Conservation (phyloP, 2,329 filamentous ascomycete genomes). For the Diplodia intermedia region DNA sequence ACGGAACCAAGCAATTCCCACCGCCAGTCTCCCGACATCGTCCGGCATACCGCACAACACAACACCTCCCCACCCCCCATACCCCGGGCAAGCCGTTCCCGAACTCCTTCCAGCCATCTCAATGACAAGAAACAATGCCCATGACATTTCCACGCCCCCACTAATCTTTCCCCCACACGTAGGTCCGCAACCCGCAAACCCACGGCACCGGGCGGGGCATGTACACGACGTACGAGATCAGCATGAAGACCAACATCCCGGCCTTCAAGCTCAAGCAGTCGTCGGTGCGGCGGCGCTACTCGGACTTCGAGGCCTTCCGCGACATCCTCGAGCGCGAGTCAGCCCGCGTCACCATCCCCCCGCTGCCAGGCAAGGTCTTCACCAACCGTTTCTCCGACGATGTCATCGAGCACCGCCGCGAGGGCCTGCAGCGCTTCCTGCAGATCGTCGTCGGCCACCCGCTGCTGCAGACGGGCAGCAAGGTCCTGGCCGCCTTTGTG, state of each 20-base stretch:
- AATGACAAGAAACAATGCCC: not conserved
- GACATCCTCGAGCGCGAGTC: slow-evolving; percentile 96
- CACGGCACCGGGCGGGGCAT: slow-evolving; percentile 93
- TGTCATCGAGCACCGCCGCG: slow-evolving; percentile 92
- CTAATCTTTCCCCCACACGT: slow-evolving; percentile 33
- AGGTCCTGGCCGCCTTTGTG: slow-evolving; percentile 94
- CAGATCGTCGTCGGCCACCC: slow-evolving; percentile 98
- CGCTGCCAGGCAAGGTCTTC: slow-evolving; percentile 95
- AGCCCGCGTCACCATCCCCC: slow-evolving; percentile 92
- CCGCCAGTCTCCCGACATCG: slow-evolving; percentile 16
- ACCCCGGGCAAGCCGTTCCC: not conserved
- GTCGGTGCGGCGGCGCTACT: slow-evolving; percentile 90
- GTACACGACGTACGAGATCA: slow-evolving; percentile 99
- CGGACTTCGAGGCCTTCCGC: slow-evolving; percentile 98
- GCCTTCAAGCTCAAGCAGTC: slow-evolving; percentile 92
- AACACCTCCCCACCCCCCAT: slow-evolving; percentile 2
- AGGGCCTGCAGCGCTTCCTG: slow-evolving; percentile 92
- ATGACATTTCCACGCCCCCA: not conserved
- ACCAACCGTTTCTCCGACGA: slow-evolving; percentile 98
- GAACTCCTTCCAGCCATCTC: not conserved
- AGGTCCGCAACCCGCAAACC: slow-evolving; percentile 93
- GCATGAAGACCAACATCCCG: slow-evolving; percentile 97
- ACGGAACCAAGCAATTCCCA: not conserved
- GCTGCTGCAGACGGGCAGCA: slow-evolving; percentile 94
- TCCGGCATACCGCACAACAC: slow-evolving; percentile 2